These are phyloP conservation scores for Myrica gale DNA, from an alignment of 306 rosid species.

Conservation along the genomic window DNA sequence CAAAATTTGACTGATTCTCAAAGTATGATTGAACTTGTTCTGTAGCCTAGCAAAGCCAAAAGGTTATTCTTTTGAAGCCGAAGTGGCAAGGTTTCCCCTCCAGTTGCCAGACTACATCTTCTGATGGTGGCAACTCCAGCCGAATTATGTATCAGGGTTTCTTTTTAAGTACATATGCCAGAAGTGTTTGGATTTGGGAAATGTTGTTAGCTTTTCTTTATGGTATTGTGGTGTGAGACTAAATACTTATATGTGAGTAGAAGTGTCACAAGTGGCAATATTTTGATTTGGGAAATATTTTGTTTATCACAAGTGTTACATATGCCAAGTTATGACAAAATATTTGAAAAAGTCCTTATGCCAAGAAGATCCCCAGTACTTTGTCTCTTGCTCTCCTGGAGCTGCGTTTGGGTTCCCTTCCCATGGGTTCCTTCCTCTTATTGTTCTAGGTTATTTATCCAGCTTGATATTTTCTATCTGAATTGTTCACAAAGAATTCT, in stretches of 20 bases:
- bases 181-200: not conserved
- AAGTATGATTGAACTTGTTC: not conserved
- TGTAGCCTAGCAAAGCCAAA: slow-evolving; percentile 47
- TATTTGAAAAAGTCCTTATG: no score
- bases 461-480: slow-evolving; percentile 20
- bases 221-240: not conserved
- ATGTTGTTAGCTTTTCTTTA: not conserved
- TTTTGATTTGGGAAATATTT: no score
- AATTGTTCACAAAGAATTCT: slow-evolving; percentile 2
- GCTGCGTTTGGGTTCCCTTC: no score
- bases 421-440: slow-evolving; percentile 48
- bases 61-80: slow-evolving; percentile 60
- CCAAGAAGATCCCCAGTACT: no score
- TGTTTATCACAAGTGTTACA: no score
- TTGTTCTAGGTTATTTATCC: slow-evolving; percentile 47
- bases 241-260: not conserved
- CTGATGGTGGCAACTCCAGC: slow-evolving; percentile 35
- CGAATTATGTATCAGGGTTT: not conserved
- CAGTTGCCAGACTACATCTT: slow-evolving; percentile 73
- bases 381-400: no score
- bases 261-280: no score
- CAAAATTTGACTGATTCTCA: slow-evolving; percentile 16
- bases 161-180: not conserved
- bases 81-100: slow-evolving; percentile 66
- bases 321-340: no score